Percentiles rank a stretch among this genome's conserved stretches.
Evolutionary conservation across 176 grass and related monocot species (phyloP).

Genomic region (Tillandsia fasciculata): DNA sequence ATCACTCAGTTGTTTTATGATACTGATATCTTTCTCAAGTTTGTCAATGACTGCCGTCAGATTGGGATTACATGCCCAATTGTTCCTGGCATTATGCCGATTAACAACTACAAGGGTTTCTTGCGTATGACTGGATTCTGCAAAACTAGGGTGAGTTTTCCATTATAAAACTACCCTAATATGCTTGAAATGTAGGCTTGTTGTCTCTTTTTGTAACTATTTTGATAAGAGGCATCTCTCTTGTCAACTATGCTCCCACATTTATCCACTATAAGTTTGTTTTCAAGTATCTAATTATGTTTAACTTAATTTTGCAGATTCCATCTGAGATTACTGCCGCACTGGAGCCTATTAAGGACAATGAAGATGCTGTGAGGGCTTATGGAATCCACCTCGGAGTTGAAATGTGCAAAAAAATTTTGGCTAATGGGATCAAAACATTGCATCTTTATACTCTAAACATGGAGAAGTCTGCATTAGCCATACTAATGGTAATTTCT

Average conservation of each 20-base stretch:
- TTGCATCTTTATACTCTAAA: slow-evolving; percentile 87
- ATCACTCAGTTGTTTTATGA: slow-evolving; percentile 85
- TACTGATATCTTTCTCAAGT: slow-evolving; percentile 80
- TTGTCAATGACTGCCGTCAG: slow-evolving; percentile 77
- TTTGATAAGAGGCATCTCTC: too few species aligned
- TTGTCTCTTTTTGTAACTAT: too few species aligned
- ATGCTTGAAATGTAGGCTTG: background rate
- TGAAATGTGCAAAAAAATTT: slow-evolving; percentile 92
- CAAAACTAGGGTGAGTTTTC: slow-evolving; percentile 65
- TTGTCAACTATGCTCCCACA: background rate
- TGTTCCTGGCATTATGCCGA: slow-evolving; percentile 93
- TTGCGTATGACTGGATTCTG: slow-evolving; percentile 74
- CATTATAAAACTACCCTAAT: slow-evolving; percentile 2
- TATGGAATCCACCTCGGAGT: slow-evolving; percentile 81
- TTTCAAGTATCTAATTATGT: background rate
- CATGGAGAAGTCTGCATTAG: slow-evolving; percentile 81
- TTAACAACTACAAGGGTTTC: slow-evolving; percentile 88
- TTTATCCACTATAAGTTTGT: background rate
- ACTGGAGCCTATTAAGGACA: slow-evolving; percentile 76
- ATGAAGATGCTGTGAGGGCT: slow-evolving; percentile 71
- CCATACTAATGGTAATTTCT: slow-evolving; percentile 53
- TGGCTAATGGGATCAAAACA: slow-evolving; percentile 73
- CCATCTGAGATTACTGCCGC: slow-evolving; percentile 62
- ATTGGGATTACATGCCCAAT: slow-evolving; percentile 89
- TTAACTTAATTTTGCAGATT: slow-evolving; percentile 31